Evolutionary conservation across 2,329 filamentous ascomycete genomes (phyloP).

Genomic region (Thielaviopsis populi): DNA sequence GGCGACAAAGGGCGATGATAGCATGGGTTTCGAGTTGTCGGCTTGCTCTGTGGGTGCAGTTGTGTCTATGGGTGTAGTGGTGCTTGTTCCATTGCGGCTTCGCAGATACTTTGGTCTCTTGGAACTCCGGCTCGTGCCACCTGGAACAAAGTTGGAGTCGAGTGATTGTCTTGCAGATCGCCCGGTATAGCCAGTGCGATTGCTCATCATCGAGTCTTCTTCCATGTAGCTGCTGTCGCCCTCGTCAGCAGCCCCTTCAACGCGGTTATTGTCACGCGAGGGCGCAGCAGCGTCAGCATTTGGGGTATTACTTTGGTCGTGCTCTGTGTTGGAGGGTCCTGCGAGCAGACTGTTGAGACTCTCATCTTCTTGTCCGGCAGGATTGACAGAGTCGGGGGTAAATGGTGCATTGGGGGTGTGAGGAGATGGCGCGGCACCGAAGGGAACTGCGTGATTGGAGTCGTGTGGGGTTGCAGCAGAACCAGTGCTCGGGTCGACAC

Average conservation of each 20-base stretch:
- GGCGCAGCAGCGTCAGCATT: background rate
- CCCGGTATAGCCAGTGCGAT: background rate
- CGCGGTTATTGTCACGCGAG: background rate
- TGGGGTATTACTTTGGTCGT: background rate
- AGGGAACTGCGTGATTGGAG: background rate
- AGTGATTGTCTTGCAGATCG: conserved; percentile 2
- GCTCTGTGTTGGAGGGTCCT: background rate
- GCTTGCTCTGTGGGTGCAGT: background rate
- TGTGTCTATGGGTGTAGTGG: background rate
- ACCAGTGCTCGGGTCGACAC: background rate
- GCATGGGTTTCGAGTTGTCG: background rate
- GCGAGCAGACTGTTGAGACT: conserved; percentile 4
- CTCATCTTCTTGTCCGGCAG: conserved; percentile 3
- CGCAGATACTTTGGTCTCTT: conserved; percentile 16
- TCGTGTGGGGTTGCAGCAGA: background rate
- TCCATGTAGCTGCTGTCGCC: conserved; percentile 14
- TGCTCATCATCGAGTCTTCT: conserved; percentile 12
- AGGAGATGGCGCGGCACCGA: background rate
- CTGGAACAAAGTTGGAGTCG: background rate
- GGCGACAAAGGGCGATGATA: background rate
- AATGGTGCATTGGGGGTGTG: conserved; percentile 3
- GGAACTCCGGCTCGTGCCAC: conserved; percentile 6
- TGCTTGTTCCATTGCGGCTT: conserved; percentile 11
- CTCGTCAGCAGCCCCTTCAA: background rate
- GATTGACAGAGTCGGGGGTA: background rate